Base-by-base conservation (phyloP, 306 rosid species). In the Canavalia gladiata region DNA sequence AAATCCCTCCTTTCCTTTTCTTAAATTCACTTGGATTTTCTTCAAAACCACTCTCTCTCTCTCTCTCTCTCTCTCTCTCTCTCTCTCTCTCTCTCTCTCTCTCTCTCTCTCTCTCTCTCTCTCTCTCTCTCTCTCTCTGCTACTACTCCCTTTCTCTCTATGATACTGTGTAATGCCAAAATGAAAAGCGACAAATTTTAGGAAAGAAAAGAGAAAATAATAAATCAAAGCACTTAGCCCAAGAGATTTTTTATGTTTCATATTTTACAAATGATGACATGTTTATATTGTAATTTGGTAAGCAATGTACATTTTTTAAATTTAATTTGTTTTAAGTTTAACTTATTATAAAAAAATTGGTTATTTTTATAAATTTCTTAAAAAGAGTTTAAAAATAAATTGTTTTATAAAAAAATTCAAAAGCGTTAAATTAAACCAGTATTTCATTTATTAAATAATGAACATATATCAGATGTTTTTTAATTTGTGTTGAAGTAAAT, bases 141-240 rank as follows among this genome's bases (percentile, higher is more conserved):
- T 37, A 83, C 73, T 31, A 59, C 41, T 5, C 4, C 13, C 18
- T 68, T 28, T 77, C 81, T 35, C 51, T 47, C 31, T 65, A 9
- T 13, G 13, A n/a, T 33, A 79, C 79, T 66, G 60, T 83, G 81
- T 87, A 87, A 88, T 85, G 89, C 85, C 88, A 90, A 81, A 83
- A 62, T 77, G 66, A 69, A 81, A 58, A 76, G 74, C 55, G 78
- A 72, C 72, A 68, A 67, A 3, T 18, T 49, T 84, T 10, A 50
- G 3, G 8, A 74, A 57, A 57, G 60, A 63, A 74, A 64, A 7
- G 39, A 8, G 45, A 75, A 43, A 68, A 41, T 67, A 12, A 35
- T 67, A 55, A 84, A 78, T 78, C 84, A 82, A 41, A 79, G 55
- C 50, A 33, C 77, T 57, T 42, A 43, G 75, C 25, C 25, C 25